Base-by-base conservation (phyloP, 352 stramenopile genomes). In the Pythium rhizo-oryzae region DNA sequence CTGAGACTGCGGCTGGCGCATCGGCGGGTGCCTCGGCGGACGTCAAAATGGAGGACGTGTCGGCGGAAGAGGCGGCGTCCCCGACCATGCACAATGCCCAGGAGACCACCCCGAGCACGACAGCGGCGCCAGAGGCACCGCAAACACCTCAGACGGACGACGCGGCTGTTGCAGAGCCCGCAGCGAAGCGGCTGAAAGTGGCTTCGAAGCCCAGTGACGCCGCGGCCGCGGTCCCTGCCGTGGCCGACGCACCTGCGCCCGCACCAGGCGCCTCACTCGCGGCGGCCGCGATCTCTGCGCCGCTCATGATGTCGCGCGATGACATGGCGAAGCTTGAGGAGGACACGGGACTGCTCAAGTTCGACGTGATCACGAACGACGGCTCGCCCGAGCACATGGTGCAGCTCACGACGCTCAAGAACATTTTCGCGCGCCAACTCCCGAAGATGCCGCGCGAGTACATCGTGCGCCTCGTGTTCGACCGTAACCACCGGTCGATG, bases 401-500 rank as follows among this genome's bases (percentile, higher is more conserved):
- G 9, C 89, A 97, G 77, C 85, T 99, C 25, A 97, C 98, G 47
- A 97, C 91, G 7, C 78, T 99, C 24, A 99, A 99, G 80, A 98
- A 98, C 61, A 98, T 99, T 18, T 99, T 99, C 67, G 89, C 94
- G 1, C 93, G 97, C 70, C 97, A 99, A 65, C 80, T 99, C 13
- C 97, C 97, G 8, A 99, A 99, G 69, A 99, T 99, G 98, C 98
- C 97, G 5, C 97, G 97, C 70, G 96, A 99, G 70, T 99, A 99
- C 81, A 99, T 99, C 70, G 96, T 99, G 7, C 87, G 98, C 5
- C 82, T 99, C 18, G 97, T 99, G 23, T 99, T 99, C 67, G 97
- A 99, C 71, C 88, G 92, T 24, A 96, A 83, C 74, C 96, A 99
- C 74, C 77, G 88, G 16, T 97, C 92, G n/a, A 93, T 99, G 76